Conservation (phyloP, 139 green algal genomes). For the Picocystis salinarum region DNA sequence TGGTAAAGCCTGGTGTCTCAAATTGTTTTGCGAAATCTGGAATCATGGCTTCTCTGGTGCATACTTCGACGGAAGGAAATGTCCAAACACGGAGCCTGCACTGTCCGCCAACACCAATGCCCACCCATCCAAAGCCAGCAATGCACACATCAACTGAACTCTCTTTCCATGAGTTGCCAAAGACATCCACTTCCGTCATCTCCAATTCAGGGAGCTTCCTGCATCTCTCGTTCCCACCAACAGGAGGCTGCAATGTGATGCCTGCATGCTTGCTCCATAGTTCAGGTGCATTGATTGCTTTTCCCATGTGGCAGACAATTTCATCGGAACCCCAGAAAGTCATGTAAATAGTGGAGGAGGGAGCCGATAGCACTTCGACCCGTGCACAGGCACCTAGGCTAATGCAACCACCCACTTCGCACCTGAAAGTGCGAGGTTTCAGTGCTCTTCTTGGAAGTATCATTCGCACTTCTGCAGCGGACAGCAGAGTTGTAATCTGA, state of each 20-base stretch:
- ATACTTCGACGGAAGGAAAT: slow-evolving; percentile 49
- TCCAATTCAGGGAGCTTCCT: slow-evolving; percentile 18
- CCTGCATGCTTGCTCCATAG: slow-evolving; percentile 18
- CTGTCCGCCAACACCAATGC: slow-evolving; percentile 43
- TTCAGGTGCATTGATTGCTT: slow-evolving; percentile 48
- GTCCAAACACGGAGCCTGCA: slow-evolving; percentile 64
- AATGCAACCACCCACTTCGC: slow-evolving; percentile 37
- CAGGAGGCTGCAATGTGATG: slow-evolving; percentile 35
- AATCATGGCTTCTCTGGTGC: slow-evolving; percentile 58
- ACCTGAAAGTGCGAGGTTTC: slow-evolving; percentile 65
- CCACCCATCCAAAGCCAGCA: slow-evolving; percentile 77
- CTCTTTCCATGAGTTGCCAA: slow-evolving; percentile 15
- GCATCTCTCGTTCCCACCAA: slow-evolving; percentile 19
- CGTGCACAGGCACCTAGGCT: slow-evolving; percentile 66
- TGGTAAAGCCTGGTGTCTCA: slow-evolving; percentile 56
- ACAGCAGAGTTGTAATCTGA: slow-evolving; percentile 45
- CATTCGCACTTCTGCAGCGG: slow-evolving; percentile 28
- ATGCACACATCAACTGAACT: slow-evolving; percentile 13
- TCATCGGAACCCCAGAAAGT: slow-evolving; percentile 62
- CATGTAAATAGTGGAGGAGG: slow-evolving; percentile 63
- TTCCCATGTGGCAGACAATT: slow-evolving; percentile 61
- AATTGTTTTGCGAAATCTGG: slow-evolving; percentile 57
- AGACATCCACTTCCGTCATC: slow-evolving; percentile 32
- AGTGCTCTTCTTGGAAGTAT: slow-evolving; percentile 44
- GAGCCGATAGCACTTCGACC: slow-evolving; percentile 57